These are phyloP conservation scores for Aspergillus cavernicola DNA, from an alignment of 495 filamentous ascomycete genomes.

Conservation along the genomic window DNA sequence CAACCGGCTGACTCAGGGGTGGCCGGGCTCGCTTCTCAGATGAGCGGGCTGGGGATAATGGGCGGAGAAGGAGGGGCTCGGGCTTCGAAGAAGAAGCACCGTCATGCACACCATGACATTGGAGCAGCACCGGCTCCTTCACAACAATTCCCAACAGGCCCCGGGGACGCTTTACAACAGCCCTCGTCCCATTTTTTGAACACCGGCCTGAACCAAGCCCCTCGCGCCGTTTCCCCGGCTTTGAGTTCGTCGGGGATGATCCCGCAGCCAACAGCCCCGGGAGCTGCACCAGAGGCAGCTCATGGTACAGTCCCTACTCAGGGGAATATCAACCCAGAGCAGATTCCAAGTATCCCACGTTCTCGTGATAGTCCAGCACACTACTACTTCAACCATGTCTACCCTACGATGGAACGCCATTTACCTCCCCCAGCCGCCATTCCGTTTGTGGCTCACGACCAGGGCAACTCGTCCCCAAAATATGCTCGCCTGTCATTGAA, in stretches of 20 bases:
- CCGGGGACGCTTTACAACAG: slow-evolving; percentile 46
- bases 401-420: slow-evolving; percentile 91
- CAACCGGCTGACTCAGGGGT: slow-evolving; percentile 37
- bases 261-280: slow-evolving; percentile 41
- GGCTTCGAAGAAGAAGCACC: slow-evolving; percentile 83
- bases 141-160: slow-evolving; percentile 65
- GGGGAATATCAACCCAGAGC: slow-evolving; percentile 81
- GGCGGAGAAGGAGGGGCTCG: slow-evolving; percentile 53
- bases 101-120: slow-evolving; percentile 88
- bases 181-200: slow-evolving; percentile 69
- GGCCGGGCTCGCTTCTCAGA: slow-evolving; percentile 73
- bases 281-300: slow-evolving; percentile 21
- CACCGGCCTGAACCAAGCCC: slow-evolving; percentile 54
- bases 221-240: slow-evolving; percentile 46
- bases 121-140: slow-evolving; percentile 42
- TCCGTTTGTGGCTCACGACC: slow-evolving; percentile 88
- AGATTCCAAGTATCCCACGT: slow-evolving; percentile 86
- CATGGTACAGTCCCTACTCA: slow-evolving; percentile 55
- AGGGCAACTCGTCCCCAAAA: slow-evolving; percentile 95
- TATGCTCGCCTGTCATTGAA: slow-evolving; percentile 88
- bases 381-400: slow-evolving; percentile 82
- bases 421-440: slow-evolving; percentile 84
- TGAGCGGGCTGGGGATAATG: slow-evolving; percentile 76
- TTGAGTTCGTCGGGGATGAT: slow-evolving; percentile 44
- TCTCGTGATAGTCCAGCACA: slow-evolving; percentile 76